These are phyloP conservation scores for Agastache rugosa DNA, from an alignment of 257 asterid species.

Conservation along the genomic window DNA sequence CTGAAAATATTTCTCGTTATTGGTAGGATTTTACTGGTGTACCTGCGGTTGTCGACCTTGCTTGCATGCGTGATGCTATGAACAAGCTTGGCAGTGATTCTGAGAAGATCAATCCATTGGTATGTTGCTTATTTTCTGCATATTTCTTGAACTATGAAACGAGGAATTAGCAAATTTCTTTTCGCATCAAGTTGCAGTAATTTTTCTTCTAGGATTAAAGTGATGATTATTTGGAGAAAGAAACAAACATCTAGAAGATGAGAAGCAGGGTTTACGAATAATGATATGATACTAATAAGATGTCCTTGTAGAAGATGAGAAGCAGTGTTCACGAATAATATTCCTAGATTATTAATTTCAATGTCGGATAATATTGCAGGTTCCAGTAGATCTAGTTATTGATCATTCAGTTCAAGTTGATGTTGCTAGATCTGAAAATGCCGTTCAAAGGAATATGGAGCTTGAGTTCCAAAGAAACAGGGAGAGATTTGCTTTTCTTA, in stretches of 20 bases:
- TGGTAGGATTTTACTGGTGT: conserved; percentile 96
- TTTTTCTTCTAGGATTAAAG: not conserved
- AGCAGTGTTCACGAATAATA: not conserved
- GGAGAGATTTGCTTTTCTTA: conserved; percentile 96
- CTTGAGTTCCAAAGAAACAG: conserved; percentile 94
- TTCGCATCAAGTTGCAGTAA: not conserved
- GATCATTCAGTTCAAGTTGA: conserved; percentile 99
- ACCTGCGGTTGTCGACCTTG: conserved; percentile 94
- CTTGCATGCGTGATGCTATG: conserved; percentile 99
- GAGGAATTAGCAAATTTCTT: not conserved
- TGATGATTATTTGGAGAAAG: not conserved
- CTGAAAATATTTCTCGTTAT: conserved; percentile 32
- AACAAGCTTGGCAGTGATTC: conserved; percentile 91
- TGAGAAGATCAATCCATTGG: conserved; percentile 97
- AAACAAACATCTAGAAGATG: not conserved
- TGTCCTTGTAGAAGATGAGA: not conserved
- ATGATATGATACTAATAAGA: not conserved
- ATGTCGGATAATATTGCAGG: conserved; percentile 57
- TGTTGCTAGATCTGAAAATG: conserved; percentile 87
- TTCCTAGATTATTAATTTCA: conserved; percentile 23
- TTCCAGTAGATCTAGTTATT: conserved; percentile 94
- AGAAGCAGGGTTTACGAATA: not conserved
- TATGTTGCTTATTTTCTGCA: conserved; percentile 39
- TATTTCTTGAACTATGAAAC: conserved; percentile 6
- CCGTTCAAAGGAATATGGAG: conserved; percentile 92